Conservation (phyloP, 140 eudicot species). For the Stevia rebaudiana region DNA sequence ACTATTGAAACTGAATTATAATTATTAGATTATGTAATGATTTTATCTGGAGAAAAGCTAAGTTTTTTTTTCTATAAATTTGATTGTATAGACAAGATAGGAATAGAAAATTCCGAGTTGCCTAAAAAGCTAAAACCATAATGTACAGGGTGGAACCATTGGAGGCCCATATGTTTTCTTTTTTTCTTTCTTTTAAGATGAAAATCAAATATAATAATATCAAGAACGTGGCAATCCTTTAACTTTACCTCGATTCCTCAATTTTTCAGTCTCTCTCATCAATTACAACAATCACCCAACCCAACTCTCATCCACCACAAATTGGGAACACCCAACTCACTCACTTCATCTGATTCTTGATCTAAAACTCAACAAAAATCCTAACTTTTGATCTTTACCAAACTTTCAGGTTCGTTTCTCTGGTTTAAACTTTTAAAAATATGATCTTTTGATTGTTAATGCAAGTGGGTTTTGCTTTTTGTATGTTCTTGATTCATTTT, state of each 20-base stretch:
- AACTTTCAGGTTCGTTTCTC: not conserved
- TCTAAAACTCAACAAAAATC: not conserved
- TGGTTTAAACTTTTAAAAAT: not conserved
- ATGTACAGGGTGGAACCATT: constrained; percentile 64
- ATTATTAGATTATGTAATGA: too few relatives aligned
- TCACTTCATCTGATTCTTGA: constrained; percentile 21
- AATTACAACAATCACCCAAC: constrained; percentile 21
- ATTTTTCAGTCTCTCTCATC: constrained; percentile 24
- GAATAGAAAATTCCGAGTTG: constrained; percentile 14
- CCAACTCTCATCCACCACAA: constrained; percentile 34
- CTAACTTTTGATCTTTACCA: not conserved
- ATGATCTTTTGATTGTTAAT: constrained; percentile 4
- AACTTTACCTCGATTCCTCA: constrained; percentile 57
- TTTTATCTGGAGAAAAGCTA: too few relatives aligned
- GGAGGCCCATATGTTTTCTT: constrained; percentile 51
- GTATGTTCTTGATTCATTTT: constrained; percentile 29
- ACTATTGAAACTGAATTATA: too few relatives aligned
- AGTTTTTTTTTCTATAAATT: not conserved
- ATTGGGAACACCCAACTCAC: constrained; percentile 18
- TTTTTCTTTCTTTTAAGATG: constrained; percentile 29
- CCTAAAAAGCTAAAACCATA: constrained; percentile 45
- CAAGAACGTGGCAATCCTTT: constrained; percentile 51
- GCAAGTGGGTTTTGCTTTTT: constrained; percentile 45
- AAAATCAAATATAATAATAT: constrained; percentile 33
- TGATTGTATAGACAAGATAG: constrained; percentile 2